Base-by-base conservation (phyloP, 208 protist species). In the Herpetomonas samuelpessoai region DNA sequence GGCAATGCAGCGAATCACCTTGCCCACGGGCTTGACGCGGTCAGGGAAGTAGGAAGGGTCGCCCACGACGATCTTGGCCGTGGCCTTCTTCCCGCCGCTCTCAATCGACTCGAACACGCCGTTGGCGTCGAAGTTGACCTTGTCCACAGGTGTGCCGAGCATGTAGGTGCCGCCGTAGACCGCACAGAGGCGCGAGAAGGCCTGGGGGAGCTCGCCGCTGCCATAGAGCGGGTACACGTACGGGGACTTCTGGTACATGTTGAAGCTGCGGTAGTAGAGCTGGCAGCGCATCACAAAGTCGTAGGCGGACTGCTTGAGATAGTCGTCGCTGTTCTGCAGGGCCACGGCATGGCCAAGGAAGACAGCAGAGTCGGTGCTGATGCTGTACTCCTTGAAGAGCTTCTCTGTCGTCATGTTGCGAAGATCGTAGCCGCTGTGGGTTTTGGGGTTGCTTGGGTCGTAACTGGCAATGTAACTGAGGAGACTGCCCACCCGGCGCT, bases 201-300 rank as follows among this genome's bases (percentile, higher is more conserved):
- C 97, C 81, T 99, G 98, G 22, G 98, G 98, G 14, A 99, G 81
- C 68, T 99, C 99, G 63, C 99, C 99, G 24, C 99, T 93, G 65
- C 99, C 99, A 76, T 99, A 99, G 14, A 99, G 70, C 9, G 99
- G 98, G 79, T 99, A 99, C 24, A 99, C 93, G 83, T 99, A 99
- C 25, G 98, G 98, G 21, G 98, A 99, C 24, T 91, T 93, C 35
- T 79, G 64, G 79, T 95, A 96, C 87, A 92, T 92, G 56, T 78
- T 71, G 26, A 99, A 86, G n/a, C 97, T 99, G 16, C 97, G 65
- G 21, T 75, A 71, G 81, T 99, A 99, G 1, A 99, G 81, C 63
- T 97, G 92, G 65, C 99, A 96, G 35, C 91, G 74, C 63, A 97
- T 83, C 27, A 99, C 70, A 18, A 93, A 96, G 49, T 97, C 87